Percentiles rank a stretch among this genome's conserved stretches.
Conservation (phyloP, 2,329 filamentous ascomycete genomes). For the Scedosporium dehoogii region DNA sequence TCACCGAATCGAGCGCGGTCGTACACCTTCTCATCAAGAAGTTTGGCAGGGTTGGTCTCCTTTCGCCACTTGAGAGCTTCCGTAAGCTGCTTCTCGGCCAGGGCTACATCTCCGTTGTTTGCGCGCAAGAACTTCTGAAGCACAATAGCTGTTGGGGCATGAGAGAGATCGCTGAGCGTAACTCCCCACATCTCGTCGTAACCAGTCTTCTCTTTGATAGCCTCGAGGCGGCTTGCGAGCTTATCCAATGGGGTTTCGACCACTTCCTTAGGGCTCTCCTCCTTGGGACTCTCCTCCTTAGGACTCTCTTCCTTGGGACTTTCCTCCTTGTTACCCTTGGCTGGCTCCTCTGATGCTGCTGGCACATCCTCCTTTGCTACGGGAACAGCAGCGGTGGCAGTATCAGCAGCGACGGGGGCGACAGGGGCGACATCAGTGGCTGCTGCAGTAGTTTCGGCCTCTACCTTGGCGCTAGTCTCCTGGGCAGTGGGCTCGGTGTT, state of each 20-base stretch:
- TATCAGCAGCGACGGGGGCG: slow-evolving; percentile 14
- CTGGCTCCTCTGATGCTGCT: slow-evolving; percentile 11
- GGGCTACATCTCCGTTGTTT: slow-evolving; percentile 65
- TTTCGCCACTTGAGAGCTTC: slow-evolving; percentile 79
- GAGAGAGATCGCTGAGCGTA: slow-evolving; percentile 50
- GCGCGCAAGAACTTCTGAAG: slow-evolving; percentile 91
- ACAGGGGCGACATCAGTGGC: slow-evolving; percentile 8
- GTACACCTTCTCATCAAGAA: slow-evolving; percentile 54
- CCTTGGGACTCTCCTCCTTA: slow-evolving; percentile 7
- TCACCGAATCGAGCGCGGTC: slow-evolving; percentile 62
- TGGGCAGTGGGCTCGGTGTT: slow-evolving; percentile 11
- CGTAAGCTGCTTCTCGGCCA: slow-evolving; percentile 67
- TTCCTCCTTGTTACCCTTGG: slow-evolving; percentile 5
- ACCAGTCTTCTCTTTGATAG: slow-evolving; percentile 44
- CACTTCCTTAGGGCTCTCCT: slow-evolving; percentile 10
- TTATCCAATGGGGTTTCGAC: slow-evolving; percentile 34
- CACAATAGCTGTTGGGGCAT: slow-evolving; percentile 68
- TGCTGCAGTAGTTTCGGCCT: slow-evolving; percentile 5
- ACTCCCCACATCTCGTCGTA: slow-evolving; percentile 86
- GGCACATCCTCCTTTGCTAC: slow-evolving; percentile 19
- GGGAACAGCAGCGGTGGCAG: slow-evolving; percentile 17
- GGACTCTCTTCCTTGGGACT: neutral
- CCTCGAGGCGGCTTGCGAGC: slow-evolving; percentile 47
- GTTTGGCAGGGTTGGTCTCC: slow-evolving; percentile 58
- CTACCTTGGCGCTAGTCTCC: slow-evolving; percentile 9